phyloP scores from a whole-genome alignment of 2,329 filamentous ascomycete species.

The Neonectria magnoliae region DNA sequence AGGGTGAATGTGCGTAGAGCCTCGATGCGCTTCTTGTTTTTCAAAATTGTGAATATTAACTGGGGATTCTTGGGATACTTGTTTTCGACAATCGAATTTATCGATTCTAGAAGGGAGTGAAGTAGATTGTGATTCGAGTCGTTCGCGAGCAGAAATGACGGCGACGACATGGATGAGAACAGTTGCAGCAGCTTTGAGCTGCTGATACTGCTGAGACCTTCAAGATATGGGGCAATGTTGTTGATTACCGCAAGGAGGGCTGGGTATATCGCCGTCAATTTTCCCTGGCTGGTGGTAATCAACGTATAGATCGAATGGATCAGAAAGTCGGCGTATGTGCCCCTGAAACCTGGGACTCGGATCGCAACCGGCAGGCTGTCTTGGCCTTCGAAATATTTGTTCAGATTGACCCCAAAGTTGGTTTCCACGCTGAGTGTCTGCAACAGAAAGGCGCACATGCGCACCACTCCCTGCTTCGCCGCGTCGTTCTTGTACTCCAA shows the following conservation, averaged over 20 bases:
- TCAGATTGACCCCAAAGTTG: constrained; percentile 89
- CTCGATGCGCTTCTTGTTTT: constrained; percentile 84
- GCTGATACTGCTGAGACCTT: constrained; percentile 77
- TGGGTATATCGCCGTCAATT: constrained; percentile 89
- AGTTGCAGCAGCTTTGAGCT: constrained; percentile 87
- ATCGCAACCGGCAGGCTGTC: constrained; percentile 87
- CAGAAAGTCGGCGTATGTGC: constrained; percentile 92
- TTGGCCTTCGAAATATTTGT: constrained; percentile 87
- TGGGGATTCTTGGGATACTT: constrained; percentile 84
- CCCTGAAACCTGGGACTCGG: constrained; percentile 83
- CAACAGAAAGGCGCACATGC: constrained; percentile 97
- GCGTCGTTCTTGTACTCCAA: constrained; percentile 88
- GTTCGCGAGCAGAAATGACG: constrained; percentile 90
- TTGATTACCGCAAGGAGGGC: constrained; percentile 92
- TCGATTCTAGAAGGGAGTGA: constrained; percentile 83
- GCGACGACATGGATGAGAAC: constrained; percentile 91
- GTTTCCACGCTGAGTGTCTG: constrained; percentile 95
- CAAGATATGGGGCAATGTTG: constrained; percentile 87
- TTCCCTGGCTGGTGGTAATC: constrained; percentile 90
- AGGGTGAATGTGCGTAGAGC: constrained; percentile 87
- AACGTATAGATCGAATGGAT: constrained; percentile 94
- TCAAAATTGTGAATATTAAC: constrained; percentile 81
- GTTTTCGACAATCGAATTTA: constrained; percentile 91
- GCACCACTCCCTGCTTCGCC: constrained; percentile 88
- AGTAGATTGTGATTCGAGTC: constrained; percentile 89